Base-by-base conservation (phyloP, 106 monocot genomes). In the Dendrobium huoshanense region DNA sequence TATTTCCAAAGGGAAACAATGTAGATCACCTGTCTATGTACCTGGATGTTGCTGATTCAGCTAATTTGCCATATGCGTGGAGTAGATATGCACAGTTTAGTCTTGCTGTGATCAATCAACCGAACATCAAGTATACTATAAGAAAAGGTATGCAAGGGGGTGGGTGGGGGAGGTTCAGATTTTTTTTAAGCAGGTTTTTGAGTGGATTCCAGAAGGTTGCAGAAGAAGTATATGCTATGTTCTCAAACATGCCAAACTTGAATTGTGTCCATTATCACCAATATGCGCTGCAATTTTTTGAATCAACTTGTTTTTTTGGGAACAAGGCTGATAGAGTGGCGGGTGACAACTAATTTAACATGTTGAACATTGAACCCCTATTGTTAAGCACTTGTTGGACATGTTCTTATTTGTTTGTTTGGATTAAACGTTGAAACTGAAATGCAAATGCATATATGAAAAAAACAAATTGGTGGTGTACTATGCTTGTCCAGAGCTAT, bases 1-100 rank as follows among this genome's bases (percentile, higher is more conserved):
- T 92, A 64, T 92, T 92, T 67, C 89, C 92, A 13, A 92, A 92
- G 79, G 92, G 92, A 41, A 92, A 92, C 77, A 92, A 92, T 81
- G 89, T 89, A 9, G 89, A 92, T 19, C 87, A 89, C 55, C 81
- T 89, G 72, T 92, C 92, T 9, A 92, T 92, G 92, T 92, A 92
- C 82, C 70, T 92, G 74, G 89, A 92, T 80, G 92, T 92, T 79
- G 89, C 92, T 42, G 89, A 92, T 83, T 81, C 89, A 40, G 55
- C 84, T 11, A 80, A 7, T 76, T 77, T 89, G 79, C 92, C 87
- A 6, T 89, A 87, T 85, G 89, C 89, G 27, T 92, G 92, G 92
- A 89, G 81, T 84, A 84, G 92, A 78, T 87, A 79, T 82, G 92
- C 92, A 74, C 92, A 92, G 70, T 92, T 92, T 54, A 87, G 87